Percentiles rank a stretch among this genome's conserved stretches.
Conservation (phyloP, 441 rosid genomes). For the Corymbia citriodora region DNA sequence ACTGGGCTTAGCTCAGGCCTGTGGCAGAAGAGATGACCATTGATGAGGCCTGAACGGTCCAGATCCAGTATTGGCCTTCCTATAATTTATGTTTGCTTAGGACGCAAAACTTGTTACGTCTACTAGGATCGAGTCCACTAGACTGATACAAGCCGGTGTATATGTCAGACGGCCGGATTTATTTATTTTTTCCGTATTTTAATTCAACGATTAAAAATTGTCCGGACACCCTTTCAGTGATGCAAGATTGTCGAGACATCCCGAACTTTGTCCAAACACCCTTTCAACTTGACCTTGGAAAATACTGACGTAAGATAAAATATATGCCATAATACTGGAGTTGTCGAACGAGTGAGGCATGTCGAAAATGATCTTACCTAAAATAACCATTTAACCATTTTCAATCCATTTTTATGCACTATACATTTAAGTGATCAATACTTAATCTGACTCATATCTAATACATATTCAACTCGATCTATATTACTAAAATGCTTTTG, state of each 20-base stretch:
- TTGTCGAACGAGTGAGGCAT: accelerated
- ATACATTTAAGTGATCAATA: too few species aligned
- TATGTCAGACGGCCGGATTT: neutral
- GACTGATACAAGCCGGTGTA: neutral
- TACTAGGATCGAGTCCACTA: neutral
- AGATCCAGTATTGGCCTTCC: neutral
- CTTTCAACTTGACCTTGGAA: neutral
- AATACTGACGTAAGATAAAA: accelerated
- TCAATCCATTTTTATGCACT: too few species aligned
- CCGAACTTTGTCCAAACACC: neutral
- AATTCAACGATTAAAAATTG: neutral
- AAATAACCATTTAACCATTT: too few species aligned
- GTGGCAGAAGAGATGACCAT: neutral
- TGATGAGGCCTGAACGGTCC: neutral
- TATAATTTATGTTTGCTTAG: neutral
- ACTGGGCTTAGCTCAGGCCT: neutral
- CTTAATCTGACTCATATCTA: accelerated
- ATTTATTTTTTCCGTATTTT: neutral
- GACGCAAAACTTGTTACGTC: neutral
- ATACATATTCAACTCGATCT: too few species aligned
- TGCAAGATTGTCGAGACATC: neutral
- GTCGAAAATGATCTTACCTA: neutral
- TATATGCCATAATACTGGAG: accelerated
- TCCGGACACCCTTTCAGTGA: accelerated
- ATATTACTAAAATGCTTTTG: too few species aligned